A percentile compares a stretch with the other conserved stretches of the same genome.
phyloP scores from a whole-genome alignment of 306 rosid species.

The Gastrolobium bilobum region DNA sequence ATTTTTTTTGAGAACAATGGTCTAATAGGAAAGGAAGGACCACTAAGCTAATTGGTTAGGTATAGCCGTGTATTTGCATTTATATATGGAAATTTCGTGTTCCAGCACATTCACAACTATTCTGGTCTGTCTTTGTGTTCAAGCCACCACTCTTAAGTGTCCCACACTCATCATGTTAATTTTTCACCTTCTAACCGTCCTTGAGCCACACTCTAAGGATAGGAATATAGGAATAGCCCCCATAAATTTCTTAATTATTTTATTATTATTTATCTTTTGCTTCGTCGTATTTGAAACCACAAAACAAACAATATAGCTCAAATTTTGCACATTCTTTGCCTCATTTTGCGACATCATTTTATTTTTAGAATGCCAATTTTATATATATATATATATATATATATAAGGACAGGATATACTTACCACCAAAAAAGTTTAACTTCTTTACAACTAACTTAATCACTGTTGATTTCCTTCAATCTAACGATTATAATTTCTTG shows the following conservation, averaged over 20 bases:
- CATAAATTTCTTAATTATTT: not conserved
- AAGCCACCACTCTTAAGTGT: not conserved
- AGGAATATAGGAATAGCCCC: not conserved
- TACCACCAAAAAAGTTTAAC: too few species aligned
- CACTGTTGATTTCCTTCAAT: too few species aligned
- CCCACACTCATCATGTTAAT: conserved; percentile 30
- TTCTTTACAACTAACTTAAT: too few species aligned
- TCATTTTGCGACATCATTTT: too few species aligned
- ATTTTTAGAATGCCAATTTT: too few species aligned
- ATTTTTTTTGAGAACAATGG: not conserved
- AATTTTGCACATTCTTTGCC: not conserved
- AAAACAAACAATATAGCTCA: not conserved
- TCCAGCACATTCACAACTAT: conserved; percentile 45
- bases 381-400: too few species aligned
- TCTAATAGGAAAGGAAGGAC: conserved; percentile 36
- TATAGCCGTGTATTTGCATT: conserved; percentile 28
- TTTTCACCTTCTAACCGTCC: not conserved
- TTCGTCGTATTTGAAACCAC: not conserved
- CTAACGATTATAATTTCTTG: too few species aligned
- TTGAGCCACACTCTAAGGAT: not conserved
- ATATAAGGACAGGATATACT: too few species aligned
- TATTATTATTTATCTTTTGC: not conserved
- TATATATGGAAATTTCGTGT: conserved; percentile 14
- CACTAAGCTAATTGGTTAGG: conserved; percentile 27
- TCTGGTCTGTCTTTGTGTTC: not conserved